Evolutionary conservation across 1,284 basidiomycete genomes (phyloP).

Genomic region (Jaminaea rosea): DNA sequence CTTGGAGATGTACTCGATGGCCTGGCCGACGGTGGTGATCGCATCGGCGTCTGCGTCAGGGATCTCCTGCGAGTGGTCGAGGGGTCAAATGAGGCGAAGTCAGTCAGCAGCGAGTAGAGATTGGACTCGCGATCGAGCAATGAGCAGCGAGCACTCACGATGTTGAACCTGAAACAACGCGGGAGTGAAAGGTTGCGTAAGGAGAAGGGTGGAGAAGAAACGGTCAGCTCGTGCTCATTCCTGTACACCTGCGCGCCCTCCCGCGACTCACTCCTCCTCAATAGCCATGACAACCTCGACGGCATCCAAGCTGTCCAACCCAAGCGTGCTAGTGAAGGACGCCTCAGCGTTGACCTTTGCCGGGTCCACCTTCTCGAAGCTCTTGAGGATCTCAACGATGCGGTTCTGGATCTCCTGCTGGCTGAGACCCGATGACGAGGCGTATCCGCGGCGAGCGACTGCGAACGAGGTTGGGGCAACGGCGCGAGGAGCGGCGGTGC

Average conservation of each 20-base stretch:
- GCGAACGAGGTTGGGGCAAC: constrained; percentile 15
- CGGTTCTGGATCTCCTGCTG: constrained; percentile 70
- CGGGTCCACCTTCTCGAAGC: constrained; percentile 87
- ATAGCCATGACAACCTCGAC: constrained; percentile 99
- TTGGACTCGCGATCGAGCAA: no score
- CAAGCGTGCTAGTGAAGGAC: constrained; percentile 77
- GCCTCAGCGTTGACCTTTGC: constrained; percentile 58
- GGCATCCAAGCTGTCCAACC: constrained; percentile 90
- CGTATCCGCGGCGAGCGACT: constrained; percentile 54
- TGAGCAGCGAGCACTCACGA: constrained; percentile 16
- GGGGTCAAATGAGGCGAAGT: no score
- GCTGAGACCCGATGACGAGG: constrained; percentile 65
- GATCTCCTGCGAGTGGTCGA: constrained; percentile 61
- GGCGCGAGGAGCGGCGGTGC: constrained; percentile 7
- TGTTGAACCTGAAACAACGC: no score
- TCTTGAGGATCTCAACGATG: constrained; percentile 78
- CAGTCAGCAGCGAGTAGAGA: no score
- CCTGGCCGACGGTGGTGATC: constrained; percentile 88
- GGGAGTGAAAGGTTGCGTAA: no score
- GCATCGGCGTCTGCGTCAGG: constrained; percentile 97
- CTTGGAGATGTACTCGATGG: constrained; percentile 94
- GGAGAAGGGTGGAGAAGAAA: no score
- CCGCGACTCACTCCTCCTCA: constrained; percentile 93
- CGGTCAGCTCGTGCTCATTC: no score
- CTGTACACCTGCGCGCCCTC: no score